Evolutionary conservation across 2,329 filamentous ascomycete genomes (phyloP).

Genomic region (Seiridium unicorne): DNA sequence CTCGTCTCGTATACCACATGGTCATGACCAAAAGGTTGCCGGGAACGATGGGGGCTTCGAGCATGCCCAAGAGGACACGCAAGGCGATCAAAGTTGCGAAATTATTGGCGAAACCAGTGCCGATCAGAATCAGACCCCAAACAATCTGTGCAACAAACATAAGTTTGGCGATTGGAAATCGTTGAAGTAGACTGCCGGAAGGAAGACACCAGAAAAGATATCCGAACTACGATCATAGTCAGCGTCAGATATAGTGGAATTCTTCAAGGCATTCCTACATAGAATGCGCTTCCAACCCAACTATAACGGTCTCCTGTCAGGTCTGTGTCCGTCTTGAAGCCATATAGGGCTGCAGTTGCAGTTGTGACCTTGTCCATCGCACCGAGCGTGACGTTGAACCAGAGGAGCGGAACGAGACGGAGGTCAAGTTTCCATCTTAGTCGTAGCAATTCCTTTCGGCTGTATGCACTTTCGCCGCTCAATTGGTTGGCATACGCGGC

Average conservation of each 20-base stretch:
- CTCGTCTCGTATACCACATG: slow-evolving; percentile 28
- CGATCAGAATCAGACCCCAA: slow-evolving; percentile 26
- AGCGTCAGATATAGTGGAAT: neutral
- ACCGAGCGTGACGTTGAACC: slow-evolving; percentile 22
- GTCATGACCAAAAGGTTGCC: slow-evolving; percentile 25
- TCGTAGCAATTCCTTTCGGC: slow-evolving; percentile 15
- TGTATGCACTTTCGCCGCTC: slow-evolving; percentile 24
- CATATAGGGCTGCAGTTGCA: slow-evolving; percentile 24
- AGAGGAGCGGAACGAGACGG: slow-evolving; percentile 36
- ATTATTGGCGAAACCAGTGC: slow-evolving; percentile 24
- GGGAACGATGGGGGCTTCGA: slow-evolving; percentile 28
- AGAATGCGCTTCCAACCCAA: slow-evolving; percentile 25
- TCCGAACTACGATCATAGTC: slow-evolving; percentile 21
- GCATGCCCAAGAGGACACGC: slow-evolving; percentile 26
- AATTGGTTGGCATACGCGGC: slow-evolving; percentile 25
- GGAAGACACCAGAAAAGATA: slow-evolving; percentile 33
- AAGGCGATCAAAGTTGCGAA: slow-evolving; percentile 24
- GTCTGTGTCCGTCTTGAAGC: slow-evolving; percentile 19
- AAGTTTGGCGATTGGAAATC: slow-evolving; percentile 33
- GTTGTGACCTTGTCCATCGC: slow-evolving; percentile 29
- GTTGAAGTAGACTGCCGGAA: slow-evolving; percentile 27
- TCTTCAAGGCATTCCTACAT: slow-evolving; percentile 12
- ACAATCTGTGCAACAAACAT: slow-evolving; percentile 22
- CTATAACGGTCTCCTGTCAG: slow-evolving; percentile 22
- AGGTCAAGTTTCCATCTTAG: slow-evolving; percentile 39